phyloP scores from a whole-genome alignment of 768 basidiomycete species.

The Tylopilus balloui region DNA sequence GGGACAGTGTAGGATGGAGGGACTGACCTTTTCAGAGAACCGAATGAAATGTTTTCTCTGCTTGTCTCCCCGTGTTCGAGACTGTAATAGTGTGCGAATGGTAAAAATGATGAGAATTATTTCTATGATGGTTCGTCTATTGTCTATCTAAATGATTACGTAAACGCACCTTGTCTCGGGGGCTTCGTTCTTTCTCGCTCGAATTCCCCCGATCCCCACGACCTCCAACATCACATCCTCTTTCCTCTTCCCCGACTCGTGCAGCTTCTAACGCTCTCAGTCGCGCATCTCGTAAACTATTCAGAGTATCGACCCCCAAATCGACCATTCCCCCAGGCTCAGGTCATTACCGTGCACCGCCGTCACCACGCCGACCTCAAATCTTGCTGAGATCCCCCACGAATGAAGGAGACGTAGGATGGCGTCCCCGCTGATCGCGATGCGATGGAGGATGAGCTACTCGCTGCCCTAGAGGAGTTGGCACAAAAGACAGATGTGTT shows the following conservation, averaged over 20 bases:
- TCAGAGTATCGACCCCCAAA: constrained; percentile 48
- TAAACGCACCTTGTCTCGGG: no score
- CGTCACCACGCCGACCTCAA: constrained; percentile 55
- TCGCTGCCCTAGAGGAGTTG: constrained; percentile 78
- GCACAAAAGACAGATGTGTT: constrained; percentile 96
- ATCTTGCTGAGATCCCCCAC: constrained; percentile 40
- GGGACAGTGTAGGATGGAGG: background rate
- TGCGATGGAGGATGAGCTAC: constrained; percentile 77
- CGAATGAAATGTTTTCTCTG: constrained; percentile 86
- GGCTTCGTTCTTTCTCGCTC: no score
- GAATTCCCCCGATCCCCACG: constrained; percentile 20
- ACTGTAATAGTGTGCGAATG: constrained; percentile 84
- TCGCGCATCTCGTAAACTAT: constrained; percentile 78
- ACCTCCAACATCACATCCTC: constrained; percentile 50
- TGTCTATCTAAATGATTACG: no score
- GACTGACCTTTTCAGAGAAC: constrained; percentile 79
- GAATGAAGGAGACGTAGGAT: constrained; percentile 36
- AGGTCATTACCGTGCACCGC: constrained; percentile 40
- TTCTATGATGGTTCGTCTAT: constrained; percentile 85
- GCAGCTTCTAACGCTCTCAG: constrained; percentile 71
- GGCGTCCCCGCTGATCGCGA: constrained; percentile 39
- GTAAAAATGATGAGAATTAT: constrained; percentile 84
- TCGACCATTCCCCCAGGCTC: constrained; percentile 35
- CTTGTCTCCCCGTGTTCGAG: constrained; percentile 81
- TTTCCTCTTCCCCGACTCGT: constrained; percentile 66